Evolutionary conservation across 1,139 yeast species (phyloP), one percentile per base, ranked within the genome.

Genomic region (Candida pseudoviswanathii): DNA sequence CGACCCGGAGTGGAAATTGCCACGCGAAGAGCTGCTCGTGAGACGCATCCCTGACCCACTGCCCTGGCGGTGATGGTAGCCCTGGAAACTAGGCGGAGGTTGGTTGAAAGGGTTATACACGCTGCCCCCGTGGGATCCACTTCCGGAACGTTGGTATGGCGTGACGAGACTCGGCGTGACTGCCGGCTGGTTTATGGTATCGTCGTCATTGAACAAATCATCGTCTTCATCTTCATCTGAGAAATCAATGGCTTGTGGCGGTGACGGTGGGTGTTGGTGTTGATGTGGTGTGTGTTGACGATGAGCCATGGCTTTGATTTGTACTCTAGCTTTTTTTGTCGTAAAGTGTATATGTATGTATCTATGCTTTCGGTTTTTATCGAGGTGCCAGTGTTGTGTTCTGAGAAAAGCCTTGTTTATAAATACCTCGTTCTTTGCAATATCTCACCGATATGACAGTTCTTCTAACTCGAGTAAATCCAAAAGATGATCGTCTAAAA

Each of bases 141-240:
- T 37, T 21, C 21, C 21, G 4, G 41, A 10, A 10, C 27, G 5
- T 37, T 37, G 31, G 26, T 37, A 37, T 5, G 41, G 30, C 3
- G 30, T 25, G 10, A 37, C 11, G 10, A 25, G 26, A n/a, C n/a
- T 37, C 4, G 31, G 41, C 11, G 8, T 10, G 26, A 37, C 29
- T 25, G 41, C 30, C n/a, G 41, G 41, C 26, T 37, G 41, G 26
- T 37, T 37, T 8, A 37, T 37, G 16, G 41, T 37, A 37, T 37
- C 41, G 24, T 37, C 41, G 25, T 37, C 29, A 24, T 24, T n/a
- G 41, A 37, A 37, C 24, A 37, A 37, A 37, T 37, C 41, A 37
- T 37, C 41, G 4, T 37, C 41, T 9, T 37, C 41, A 24, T 37
- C 41, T 21, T 37, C 27, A 36, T 36, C 31, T 24, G 41, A 37